These are phyloP conservation scores for Aspergillus sojae DNA, from an alignment of 2,329 filamentous ascomycete species.

Conservation along the genomic window DNA sequence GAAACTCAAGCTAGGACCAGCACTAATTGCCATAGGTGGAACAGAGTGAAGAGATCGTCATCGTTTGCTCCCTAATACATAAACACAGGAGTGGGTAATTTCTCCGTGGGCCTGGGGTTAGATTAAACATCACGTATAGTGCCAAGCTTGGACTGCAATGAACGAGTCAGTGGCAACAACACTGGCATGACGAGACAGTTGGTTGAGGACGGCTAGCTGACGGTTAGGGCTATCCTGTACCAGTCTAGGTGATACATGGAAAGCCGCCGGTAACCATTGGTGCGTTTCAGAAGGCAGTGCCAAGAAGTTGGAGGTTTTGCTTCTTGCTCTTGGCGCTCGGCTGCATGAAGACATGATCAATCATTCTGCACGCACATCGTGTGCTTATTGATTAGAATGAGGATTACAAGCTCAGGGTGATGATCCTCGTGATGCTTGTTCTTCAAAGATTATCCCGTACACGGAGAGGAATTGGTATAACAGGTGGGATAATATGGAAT, in stretches of 20 bases:
- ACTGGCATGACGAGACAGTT: background rate
- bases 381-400: background rate
- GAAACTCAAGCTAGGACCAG: background rate
- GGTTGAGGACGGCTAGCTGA: background rate
- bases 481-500: background rate
- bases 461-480: background rate
- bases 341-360: background rate
- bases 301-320: conserved; percentile 10
- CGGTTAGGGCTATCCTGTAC: background rate
- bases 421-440: background rate
- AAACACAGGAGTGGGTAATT: conserved; percentile 4
- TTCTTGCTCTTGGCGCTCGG: background rate
- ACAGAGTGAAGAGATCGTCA: background rate
- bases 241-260: conserved; percentile 8
- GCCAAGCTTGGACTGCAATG: background rate
- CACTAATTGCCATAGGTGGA: conserved; percentile 2
- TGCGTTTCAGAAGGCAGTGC: conserved; percentile 10
- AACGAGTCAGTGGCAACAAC: background rate
- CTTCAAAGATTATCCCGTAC: background rate
- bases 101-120: background rate
- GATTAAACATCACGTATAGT: background rate
- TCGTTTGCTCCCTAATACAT: background rate
- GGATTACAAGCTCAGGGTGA: background rate
- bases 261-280: conserved; percentile 8
- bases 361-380: background rate